Evolutionary conservation across 306 rosid species (phyloP).

Genomic region (Sicyos baderoa): DNA sequence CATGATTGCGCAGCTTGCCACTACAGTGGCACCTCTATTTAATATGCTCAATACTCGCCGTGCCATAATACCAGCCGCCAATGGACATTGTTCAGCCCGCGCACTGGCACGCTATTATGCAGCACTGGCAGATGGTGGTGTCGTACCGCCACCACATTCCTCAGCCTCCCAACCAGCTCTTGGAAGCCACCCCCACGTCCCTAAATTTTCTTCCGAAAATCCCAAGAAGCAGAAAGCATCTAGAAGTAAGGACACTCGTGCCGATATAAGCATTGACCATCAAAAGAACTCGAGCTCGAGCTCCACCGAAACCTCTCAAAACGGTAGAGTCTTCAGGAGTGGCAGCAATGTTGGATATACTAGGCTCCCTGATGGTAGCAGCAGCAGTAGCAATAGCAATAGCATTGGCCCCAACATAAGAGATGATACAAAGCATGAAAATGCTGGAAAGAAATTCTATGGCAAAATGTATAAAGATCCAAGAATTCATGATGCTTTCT

Average conservation of each 20-base stretch:
- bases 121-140: slow-evolving; percentile 71
- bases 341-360: slow-evolving; percentile 18
- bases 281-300: slow-evolving; percentile 22
- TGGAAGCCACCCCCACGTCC: slow-evolving; percentile 83
- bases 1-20: slow-evolving; percentile 38
- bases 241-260: slow-evolving; percentile 26
- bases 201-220: slow-evolving; percentile 47
- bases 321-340: slow-evolving; percentile 18
- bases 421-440: slow-evolving; percentile 1
- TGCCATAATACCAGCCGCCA: slow-evolving; percentile 87
- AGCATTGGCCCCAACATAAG: slow-evolving; percentile 16
- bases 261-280: slow-evolving; percentile 21
- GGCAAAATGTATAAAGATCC: slow-evolving; percentile 49
- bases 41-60: slow-evolving; percentile 72
- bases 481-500: slow-evolving; percentile 62
- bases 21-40: slow-evolving; percentile 45
- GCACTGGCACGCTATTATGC: slow-evolving; percentile 97
- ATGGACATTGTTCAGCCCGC: slow-evolving; percentile 90
- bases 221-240: slow-evolving; percentile 32
- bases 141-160: slow-evolving; percentile 72
- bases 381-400: slow-evolving; percentile 21
- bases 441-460: slow-evolving; percentile 18
- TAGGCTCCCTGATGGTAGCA: slow-evolving; percentile 24
- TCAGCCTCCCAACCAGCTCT: slow-evolving; percentile 59
- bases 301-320: not conserved